Evolutionary conservation across 2,329 filamentous ascomycete genomes (phyloP).

Genomic region (Paracamarosporium sp.): DNA sequence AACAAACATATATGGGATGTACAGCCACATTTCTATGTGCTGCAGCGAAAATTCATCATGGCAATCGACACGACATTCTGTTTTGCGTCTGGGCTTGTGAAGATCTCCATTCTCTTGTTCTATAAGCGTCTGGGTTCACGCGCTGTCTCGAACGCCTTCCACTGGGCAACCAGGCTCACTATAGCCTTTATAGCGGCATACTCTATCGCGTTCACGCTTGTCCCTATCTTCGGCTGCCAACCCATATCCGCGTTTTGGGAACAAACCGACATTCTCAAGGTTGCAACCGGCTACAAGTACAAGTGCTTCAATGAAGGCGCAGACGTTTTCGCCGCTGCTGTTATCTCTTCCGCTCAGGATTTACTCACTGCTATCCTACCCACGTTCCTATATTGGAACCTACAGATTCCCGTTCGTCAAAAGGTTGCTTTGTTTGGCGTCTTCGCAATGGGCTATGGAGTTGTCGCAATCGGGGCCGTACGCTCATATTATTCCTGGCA

Average conservation of each 20-base stretch:
- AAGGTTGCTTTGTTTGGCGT: constrained; percentile 39
- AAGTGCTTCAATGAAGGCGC: constrained; percentile 42
- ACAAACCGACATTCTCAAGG: constrained; percentile 25
- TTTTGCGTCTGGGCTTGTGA: constrained; percentile 35
- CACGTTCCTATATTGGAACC: constrained; percentile 41
- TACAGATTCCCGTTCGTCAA: constrained; percentile 34
- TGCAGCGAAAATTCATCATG: constrained; percentile 35
- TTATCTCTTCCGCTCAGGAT: constrained; percentile 37
- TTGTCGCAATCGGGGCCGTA: constrained; percentile 28
- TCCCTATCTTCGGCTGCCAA: constrained; percentile 36
- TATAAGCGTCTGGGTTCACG: constrained; percentile 37
- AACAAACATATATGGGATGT: constrained; percentile 39
- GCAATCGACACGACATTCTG: constrained; percentile 35
- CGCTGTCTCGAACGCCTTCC: constrained; percentile 30
- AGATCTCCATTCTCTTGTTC: constrained; percentile 43
- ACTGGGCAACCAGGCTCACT: constrained; percentile 30
- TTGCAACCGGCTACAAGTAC: constrained; percentile 30
- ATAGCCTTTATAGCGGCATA: constrained; percentile 35
- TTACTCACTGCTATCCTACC: constrained; percentile 39
- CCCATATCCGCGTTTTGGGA: constrained; percentile 42
- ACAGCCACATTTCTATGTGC: constrained; percentile 18
- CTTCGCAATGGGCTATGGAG: constrained; percentile 40
- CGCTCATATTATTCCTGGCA: constrained; percentile 36
- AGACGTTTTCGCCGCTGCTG: constrained; percentile 33
- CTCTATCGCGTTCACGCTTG: constrained; percentile 34